A percentile compares a stretch with the other conserved stretches of the same genome.
Conservation (phyloP, 192 early-diverging fungal species). For the Entrophospora sp. region DNA sequence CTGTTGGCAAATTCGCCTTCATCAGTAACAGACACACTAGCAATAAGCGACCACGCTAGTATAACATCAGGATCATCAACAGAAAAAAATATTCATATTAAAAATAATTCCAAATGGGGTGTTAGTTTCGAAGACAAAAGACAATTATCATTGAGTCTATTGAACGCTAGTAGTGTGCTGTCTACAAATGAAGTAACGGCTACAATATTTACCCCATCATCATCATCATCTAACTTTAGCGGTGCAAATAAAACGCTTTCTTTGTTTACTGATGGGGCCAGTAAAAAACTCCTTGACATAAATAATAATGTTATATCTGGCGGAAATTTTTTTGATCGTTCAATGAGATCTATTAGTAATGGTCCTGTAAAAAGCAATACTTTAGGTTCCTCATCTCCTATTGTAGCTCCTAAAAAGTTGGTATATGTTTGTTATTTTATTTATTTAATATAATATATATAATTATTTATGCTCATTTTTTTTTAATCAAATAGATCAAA, state of each 20-base stretch:
- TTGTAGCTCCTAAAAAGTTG: neutral
- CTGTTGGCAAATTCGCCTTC: too few species aligned
- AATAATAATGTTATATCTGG: neutral
- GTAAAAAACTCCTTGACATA: slow-evolving; percentile 4
- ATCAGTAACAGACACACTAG: too few species aligned
- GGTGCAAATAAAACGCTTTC: slow-evolving; percentile 6
- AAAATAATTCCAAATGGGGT: neutral
- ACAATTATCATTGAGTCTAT: neutral
- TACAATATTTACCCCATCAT: neutral
- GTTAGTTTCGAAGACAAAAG: neutral
- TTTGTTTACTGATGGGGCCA: neutral
- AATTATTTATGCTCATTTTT: neutral
- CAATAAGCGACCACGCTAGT: too few species aligned
- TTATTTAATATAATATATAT: neutral
- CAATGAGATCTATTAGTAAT: neutral
- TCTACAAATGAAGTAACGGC: neutral
- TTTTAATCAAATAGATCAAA: slow-evolving; percentile 8
- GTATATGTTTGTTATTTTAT: neutral
- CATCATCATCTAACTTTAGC: neutral
- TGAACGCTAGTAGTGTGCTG: too few species aligned
- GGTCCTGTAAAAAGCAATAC: neutral
- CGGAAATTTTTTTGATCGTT: neutral
- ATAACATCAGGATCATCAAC: too few species aligned
- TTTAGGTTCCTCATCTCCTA: neutral
- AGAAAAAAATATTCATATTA: too few species aligned